A percentile compares a stretch with the other conserved stretches of the same genome.
Conservation (phyloP, 257 asterid genomes). For the Fraxinus quadrangulata region DNA sequence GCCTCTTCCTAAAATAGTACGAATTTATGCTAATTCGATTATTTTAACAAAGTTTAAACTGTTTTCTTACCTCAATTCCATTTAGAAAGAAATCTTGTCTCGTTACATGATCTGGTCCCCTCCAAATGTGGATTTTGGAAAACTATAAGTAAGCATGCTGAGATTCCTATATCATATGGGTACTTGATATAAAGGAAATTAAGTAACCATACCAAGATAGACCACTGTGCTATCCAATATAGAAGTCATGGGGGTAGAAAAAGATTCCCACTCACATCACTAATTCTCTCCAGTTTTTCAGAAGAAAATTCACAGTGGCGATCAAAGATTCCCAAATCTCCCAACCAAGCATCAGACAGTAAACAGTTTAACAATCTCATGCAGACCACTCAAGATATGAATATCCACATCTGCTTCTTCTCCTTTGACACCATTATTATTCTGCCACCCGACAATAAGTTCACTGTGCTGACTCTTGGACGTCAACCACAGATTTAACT, state of each 20-base stretch:
- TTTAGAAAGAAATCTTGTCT: background rate
- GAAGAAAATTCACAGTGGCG: background rate
- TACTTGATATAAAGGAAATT: background rate
- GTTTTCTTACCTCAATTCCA: background rate
- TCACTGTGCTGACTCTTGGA: background rate
- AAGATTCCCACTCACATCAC: background rate
- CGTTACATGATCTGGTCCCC: background rate
- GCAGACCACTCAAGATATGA: background rate
- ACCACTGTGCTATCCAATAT: too few species aligned
- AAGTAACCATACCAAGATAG: background rate
- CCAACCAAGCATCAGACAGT: background rate
- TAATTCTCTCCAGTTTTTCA: background rate
- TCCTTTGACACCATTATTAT: background rate
- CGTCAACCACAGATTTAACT: background rate
- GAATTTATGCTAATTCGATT: background rate
- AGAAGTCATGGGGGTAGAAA: background rate
- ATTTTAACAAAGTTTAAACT: too few species aligned
- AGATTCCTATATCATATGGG: too few species aligned
- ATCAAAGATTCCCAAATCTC: background rate
- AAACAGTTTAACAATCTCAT: background rate
- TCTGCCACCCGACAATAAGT: background rate
- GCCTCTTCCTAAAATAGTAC: background rate
- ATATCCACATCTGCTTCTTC: background rate
- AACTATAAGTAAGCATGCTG: background rate
- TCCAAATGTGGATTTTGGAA: background rate